Evolutionary conservation across 345 rosid genomes (phyloP), one percentile per base, ranked within the genome.

Genomic region (Rhizophora apiculata): DNA sequence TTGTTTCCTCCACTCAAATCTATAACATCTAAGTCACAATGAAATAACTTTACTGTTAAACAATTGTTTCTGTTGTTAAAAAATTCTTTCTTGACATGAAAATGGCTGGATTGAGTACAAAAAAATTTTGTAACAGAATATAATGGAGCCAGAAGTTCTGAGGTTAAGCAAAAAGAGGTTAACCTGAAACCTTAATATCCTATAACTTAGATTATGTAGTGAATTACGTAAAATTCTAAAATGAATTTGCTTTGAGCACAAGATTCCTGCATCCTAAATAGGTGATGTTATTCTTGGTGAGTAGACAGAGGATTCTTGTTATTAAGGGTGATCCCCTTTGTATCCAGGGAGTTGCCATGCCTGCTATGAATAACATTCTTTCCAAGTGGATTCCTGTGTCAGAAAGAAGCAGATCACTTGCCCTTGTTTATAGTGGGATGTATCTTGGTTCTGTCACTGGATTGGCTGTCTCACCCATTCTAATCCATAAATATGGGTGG

Each of bases 361-460:
- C 98, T 79, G 97, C 98, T 49, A 94, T 94, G 98, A 94, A 94
- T 83, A 94, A 91, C 87, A 77, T 91, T 69, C 86, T 94, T 68
- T 94, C 98, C 27, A 91, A 86, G 84, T 94, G 98, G 98, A 86
- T 94, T 83, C 97, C 98, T 39, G 97, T 94, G 77, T 91, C 97
- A 22, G 97, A 94, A 81, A 88, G 98, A 83, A 94, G 98, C 86
- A 89, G 98, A 76, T 89, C 98, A 31, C 94, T 91, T 79, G 90
- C 98, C 52, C 76, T 91, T 1, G 98, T 94, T 63, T 94, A 94
- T 60, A 94, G 98, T 67, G 98, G 97, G 80, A 94, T 94, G 98
- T 89, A 94, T 83, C 96, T 94, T 64, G 98, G 98, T 70, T 94
- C 98, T 73, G 97, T 94, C 65, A 88, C 87, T 16, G 97, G 98